These are phyloP conservation scores for Russula compacta DNA, from an alignment of 768 basidiomycete genomes.

Conservation along the genomic window DNA sequence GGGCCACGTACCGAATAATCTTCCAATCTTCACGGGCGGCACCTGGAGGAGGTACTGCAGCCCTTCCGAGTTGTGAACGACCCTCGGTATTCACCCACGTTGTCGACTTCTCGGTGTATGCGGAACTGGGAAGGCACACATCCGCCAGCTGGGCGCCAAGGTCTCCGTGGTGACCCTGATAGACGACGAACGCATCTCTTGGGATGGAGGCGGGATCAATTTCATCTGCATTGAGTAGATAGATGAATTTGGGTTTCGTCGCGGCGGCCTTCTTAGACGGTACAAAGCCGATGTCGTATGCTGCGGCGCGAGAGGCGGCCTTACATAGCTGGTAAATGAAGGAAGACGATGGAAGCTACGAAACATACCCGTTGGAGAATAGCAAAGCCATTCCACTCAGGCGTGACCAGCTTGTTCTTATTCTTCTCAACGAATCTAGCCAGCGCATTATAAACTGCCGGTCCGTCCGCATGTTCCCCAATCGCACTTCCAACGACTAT, in stretches of 20 bases:
- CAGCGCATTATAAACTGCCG: constrained; percentile 65
- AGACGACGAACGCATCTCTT: constrained; percentile 89
- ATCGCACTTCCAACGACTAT: constrained; percentile 89
- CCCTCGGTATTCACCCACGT: constrained; percentile 99
- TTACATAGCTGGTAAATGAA: constrained; percentile 26
- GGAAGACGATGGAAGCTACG: not conserved
- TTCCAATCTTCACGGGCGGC: constrained; percentile 97
- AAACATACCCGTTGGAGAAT: constrained; percentile 78
- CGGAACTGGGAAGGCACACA: constrained; percentile 84
- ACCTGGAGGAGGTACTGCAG: constrained; percentile 92
- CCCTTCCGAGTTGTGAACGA: constrained; percentile 78
- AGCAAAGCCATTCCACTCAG: constrained; percentile 94
- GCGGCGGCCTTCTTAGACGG: constrained; percentile 70
- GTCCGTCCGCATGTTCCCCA: constrained; percentile 76
- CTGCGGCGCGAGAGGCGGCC: constrained; percentile 87
- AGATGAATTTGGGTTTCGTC: constrained; percentile 86
- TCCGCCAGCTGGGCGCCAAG: constrained; percentile 96
- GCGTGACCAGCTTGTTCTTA: constrained; percentile 64
- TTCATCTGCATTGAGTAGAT: constrained; percentile 95
- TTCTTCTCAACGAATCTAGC: constrained; percentile 74
- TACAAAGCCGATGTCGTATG: constrained; percentile 91
- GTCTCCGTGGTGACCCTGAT: constrained; percentile 98
- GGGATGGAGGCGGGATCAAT: constrained; percentile 84
- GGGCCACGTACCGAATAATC: constrained; percentile 63
- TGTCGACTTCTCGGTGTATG: constrained; percentile 85